Base-by-base conservation (phyloP, 1,139 yeast species). In the Kodamaea plutei region DNA sequence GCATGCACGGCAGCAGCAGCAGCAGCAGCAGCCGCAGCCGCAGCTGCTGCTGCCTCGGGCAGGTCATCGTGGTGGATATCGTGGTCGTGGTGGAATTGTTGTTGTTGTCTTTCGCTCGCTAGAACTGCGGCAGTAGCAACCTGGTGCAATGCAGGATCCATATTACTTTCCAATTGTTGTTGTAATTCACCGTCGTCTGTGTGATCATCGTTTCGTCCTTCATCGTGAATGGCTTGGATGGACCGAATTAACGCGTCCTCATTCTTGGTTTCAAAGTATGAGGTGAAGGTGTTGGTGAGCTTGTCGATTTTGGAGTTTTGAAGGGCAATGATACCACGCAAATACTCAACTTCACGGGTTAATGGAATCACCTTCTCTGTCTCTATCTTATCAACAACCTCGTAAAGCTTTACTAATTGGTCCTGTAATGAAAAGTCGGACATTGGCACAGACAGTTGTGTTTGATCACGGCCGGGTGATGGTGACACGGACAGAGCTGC, bases 221-320 rank as follows among this genome's bases (percentile, higher is more conserved):
- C 47, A 26, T 58, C 64, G 28, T 55, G 62, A 10, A 60, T 47
- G 11, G 50, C 54, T 34, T 49, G 59, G 12, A 56, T 37, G 7
- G 57, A 47, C 22, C 45, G 42, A 21, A 58, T 48, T 23, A 60
- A 52, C 8, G 50, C 55, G 30, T 53, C 53, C 29, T 55, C 58
- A 35, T 60, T 59, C 36, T 61, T 62, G 41, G 56, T 59, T 28
- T 59, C 65, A 28, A 61, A 45, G 34, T 57, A 45, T 15, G 63
- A 66, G 18, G 53, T 41, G 25, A 64, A 50, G 32, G 63, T 44
- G 23, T 47, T 41, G 19, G 67, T 54, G 36, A 66, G 49, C 44
- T 64, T 64, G 31, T 66, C 71, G 31, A 67, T 55, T 41, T 63
- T 63, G 37, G 47, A 48, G 43, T 56, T 58, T 40, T 66, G 72